Base-by-base conservation (phyloP, 2,329 filamentous ascomycete genomes). In the Apiospora sp. region DNA sequence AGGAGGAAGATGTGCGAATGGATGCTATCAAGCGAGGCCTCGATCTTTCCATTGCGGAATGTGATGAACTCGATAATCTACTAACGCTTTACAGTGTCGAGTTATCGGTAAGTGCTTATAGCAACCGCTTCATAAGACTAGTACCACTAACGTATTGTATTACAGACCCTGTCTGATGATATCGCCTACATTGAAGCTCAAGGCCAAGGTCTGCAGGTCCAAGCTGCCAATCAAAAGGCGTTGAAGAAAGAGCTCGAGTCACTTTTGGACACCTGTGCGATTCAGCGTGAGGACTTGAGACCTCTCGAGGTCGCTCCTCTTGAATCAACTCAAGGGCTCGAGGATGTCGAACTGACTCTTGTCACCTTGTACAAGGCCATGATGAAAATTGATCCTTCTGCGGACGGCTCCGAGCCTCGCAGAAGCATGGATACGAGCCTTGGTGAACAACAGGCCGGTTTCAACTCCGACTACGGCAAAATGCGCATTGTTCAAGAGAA, bases 141-240 rank as follows among this genome's bases (percentile, higher is more conserved):
- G 48, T 19, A 22, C 24, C 71, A 67, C 30, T 69, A 61, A 73
- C 82, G 73, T 13, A n/a, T 5, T 41, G 73, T 13, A n/a, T 5
- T 41, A 34, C 79, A 97, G 93, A 98, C 95, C 68, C 87, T 99
- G 43, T 95, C 95, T 72, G 96, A 98, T 69, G 96, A 99, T 78
- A 97, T 99, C 77, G 92, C 95, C 4, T 98, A 97, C 80, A 98
- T 99, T 75, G 96, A 99, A 84, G 95, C 96, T 1, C 96, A 99
- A 82, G 95, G 94, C 8, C 96, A 99, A 83, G 96, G 96, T 86
- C 86, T 99, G 67, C 96, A 99, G 79, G 96, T 99, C 8, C 96
- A 98, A 83, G 96, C 96, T 27, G 94, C 96, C 54, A 99, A 99
- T 78, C 96, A 99, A 81, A 98, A 98, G 81, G 88, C 98, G 41